Evolutionary conservation across 164 flowering plant genomes (phyloP).

Genomic region (Macadamia integrifolia): DNA sequence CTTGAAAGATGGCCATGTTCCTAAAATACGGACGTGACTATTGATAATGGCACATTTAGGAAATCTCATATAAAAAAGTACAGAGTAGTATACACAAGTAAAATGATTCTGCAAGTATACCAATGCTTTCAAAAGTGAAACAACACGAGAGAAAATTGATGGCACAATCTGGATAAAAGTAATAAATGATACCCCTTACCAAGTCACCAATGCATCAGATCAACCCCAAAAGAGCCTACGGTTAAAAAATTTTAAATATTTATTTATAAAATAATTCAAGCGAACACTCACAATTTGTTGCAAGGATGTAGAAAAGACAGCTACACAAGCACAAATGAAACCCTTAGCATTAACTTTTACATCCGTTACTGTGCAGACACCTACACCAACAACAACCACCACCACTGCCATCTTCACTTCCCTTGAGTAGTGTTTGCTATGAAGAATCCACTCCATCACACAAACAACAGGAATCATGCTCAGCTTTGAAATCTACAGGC

Average conservation of each 20-base stretch:
- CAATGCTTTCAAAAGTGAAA: no score
- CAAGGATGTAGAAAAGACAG: constrained; percentile 74
- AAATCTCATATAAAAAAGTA: no score
- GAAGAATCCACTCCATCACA: constrained; percentile 87
- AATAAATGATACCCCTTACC: neutral
- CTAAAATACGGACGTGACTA: no score
- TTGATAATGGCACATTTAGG: no score
- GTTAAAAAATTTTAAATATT: neutral
- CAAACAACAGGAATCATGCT: constrained; percentile 77
- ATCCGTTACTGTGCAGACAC: constrained; percentile 93
- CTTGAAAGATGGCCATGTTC: no score
- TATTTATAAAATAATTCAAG: neutral
- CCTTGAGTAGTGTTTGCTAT: constrained; percentile 58
- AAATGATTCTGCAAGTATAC: no score
- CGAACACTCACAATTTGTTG: constrained; percentile 82
- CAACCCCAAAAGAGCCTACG: neutral
- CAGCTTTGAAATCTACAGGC: constrained; percentile 71
- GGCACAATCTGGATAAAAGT: no score
- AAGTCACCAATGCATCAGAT: neutral
- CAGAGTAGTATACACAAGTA: no score
- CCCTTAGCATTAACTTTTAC: constrained; percentile 88
- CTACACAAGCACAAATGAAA: constrained; percentile 77
- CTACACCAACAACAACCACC: constrained; percentile 85
- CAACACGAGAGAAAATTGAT: no score
- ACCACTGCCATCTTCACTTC: constrained; percentile 72